Base-by-base conservation (phyloP, 2,329 filamentous ascomycete species). In the Cladosporium sphaerospermum region DNA sequence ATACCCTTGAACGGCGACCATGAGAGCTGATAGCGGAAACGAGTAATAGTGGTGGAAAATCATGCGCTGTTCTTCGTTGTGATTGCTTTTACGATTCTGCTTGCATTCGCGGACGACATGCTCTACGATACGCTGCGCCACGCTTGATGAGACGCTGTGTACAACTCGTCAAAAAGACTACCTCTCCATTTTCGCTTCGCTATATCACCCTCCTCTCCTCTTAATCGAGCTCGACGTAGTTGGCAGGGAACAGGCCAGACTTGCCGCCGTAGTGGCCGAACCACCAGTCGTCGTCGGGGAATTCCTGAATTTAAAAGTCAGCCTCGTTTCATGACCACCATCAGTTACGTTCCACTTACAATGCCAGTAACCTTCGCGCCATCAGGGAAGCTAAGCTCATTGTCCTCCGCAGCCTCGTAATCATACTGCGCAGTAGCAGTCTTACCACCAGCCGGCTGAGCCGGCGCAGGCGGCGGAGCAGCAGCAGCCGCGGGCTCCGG, bases 281-380 rank as follows among this genome's bases (percentile, higher is more conserved):
- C 93, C 93, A 99, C 93, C 93, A 99, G 68, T 99, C 93, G 60
- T 97, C 92, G 64, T 97, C 93, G 2, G 93, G 93, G 72, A 97
- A 97, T 75, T 96, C 89, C 84, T 87, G 19, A 3, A 10, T 10
- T 36, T 9, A 8, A 10, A 9, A 18, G 50, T 54, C 13, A 49
- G 52, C 16, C 31, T 9, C 6, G 62, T 16, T 40, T 44, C 41
- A 53, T 19, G 9, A 41, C 41, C 67, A 62, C 73, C 69, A 44
- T 55, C 9, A 13, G n/a, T 13, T 46, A 37, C 14, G 11, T 41
- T 18, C 42, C 7, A 78, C 84, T 77, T 78, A 87, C 84, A 59
- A 99, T 75, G 65, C 86, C 80, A 28, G 81, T 86, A 62, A 99
- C 86, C 58, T 77, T 89, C 37, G 88, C 92, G 31, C 87, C 86